Conservation (phyloP, 208 protist genomes). For the Leishmania aethiopica region DNA sequence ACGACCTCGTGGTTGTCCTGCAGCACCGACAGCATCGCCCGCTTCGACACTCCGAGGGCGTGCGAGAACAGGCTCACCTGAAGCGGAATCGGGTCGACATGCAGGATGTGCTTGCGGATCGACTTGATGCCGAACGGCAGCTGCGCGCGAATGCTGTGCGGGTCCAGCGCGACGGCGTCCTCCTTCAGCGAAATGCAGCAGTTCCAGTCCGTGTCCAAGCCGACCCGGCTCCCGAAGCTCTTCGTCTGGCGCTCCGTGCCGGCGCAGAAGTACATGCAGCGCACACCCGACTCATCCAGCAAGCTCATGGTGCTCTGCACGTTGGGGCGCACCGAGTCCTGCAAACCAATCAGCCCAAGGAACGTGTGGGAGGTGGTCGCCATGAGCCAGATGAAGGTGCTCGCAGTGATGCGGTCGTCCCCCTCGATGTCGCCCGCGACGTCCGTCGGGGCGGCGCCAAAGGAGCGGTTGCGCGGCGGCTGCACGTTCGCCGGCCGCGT, state of each 20-base stretch:
- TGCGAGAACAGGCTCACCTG: slow-evolving; percentile 95
- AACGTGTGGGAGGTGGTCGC: slow-evolving; percentile 86
- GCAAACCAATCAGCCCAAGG: slow-evolving; percentile 86
- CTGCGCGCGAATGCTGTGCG: slow-evolving; percentile 89
- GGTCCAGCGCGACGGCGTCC: slow-evolving; percentile 81
- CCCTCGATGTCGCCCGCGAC: slow-evolving; percentile 42
- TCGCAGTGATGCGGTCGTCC: slow-evolving; percentile 59
- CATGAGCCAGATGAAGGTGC: slow-evolving; percentile 64
- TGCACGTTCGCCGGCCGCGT: slow-evolving; percentile 21
- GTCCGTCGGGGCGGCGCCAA: slow-evolving; percentile 40
- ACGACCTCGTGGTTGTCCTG: slow-evolving; percentile 96
- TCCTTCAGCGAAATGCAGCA: slow-evolving; percentile 94
- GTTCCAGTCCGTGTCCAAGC: slow-evolving; percentile 96
- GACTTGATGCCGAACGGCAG: slow-evolving; percentile 94
- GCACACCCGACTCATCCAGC: slow-evolving; percentile 91
- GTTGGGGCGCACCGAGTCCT: slow-evolving; percentile 85
- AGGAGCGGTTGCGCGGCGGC: slow-evolving; percentile 34
- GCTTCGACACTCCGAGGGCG: slow-evolving; percentile 76
- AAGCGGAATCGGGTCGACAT: slow-evolving; percentile 95
- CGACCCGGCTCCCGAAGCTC: slow-evolving; percentile 90
- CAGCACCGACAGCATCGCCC: slow-evolving; percentile 92
- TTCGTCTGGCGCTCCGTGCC: slow-evolving; percentile 89
- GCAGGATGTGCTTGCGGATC: slow-evolving; percentile 92
- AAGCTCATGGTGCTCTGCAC: slow-evolving; percentile 74
- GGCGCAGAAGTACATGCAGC: slow-evolving; percentile 93